A percentile compares a stretch with the other conserved stretches of the same genome.
These are phyloP conservation scores for Dillenia suffruticosa DNA, from an alignment of 164 flowering plant species.

Conservation along the genomic window DNA sequence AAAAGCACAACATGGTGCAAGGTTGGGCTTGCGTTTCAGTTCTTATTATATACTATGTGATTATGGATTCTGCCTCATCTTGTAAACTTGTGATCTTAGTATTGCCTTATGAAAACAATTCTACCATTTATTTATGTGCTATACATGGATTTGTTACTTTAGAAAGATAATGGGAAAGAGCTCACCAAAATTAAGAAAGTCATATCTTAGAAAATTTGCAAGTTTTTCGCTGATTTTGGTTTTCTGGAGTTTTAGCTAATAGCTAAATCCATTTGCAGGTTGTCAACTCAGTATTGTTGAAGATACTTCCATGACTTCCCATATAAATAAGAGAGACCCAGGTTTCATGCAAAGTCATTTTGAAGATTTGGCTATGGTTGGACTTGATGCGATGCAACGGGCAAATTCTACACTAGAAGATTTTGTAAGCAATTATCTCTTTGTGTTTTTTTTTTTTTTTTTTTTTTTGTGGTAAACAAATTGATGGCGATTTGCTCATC, in stretches of 20 bases:
- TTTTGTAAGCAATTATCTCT: constrained; percentile 59
- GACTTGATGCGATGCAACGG: constrained; percentile 73
- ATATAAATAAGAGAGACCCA: constrained; percentile 12
- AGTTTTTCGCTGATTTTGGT: background rate
- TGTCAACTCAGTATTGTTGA: constrained; percentile 6
- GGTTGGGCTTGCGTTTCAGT: too few relatives aligned
- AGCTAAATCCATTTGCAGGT: constrained; percentile 19
- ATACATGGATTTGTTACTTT: too few relatives aligned
- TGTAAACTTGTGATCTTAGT: constrained; percentile 7
- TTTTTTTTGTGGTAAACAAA: background rate
- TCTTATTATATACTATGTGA: too few relatives aligned
- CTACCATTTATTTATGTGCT: background rate
- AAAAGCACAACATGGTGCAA: too few relatives aligned
- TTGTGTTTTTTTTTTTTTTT: background rate
- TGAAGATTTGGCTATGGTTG: constrained; percentile 47
- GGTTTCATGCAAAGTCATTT: constrained; percentile 9
- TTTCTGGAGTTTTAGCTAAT: background rate
- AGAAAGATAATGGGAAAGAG: too few relatives aligned
- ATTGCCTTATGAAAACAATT: constrained; percentile 7
- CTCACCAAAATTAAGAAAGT: background rate
- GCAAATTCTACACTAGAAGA: constrained; percentile 97
- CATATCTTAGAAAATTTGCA: background rate
- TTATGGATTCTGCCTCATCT: too few relatives aligned
- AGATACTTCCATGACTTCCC: constrained; percentile 8
- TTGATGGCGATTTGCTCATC: constrained; percentile 2